A percentile compares a stretch with the other conserved stretches of the same genome.
phyloP scores from a whole-genome alignment of 306 rosid species.

The Rosa lucieae region DNA sequence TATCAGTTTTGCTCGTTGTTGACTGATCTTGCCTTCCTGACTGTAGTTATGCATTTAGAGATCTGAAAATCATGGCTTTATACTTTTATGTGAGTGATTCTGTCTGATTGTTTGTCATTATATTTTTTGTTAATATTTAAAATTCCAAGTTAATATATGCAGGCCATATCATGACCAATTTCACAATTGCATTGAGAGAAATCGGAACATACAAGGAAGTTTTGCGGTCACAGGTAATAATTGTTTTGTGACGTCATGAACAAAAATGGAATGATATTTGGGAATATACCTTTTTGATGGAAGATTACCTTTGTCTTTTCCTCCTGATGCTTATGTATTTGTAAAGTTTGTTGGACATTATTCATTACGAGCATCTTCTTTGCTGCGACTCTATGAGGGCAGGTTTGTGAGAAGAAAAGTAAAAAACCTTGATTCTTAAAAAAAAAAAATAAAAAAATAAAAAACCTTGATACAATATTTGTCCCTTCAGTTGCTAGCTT shows the following conservation, averaged over 20 bases:
- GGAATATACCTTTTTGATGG: neutral
- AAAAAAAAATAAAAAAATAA: neutral
- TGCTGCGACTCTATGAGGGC: neutral
- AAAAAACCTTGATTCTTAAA: neutral
- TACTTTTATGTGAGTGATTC: slow-evolving; percentile 6
- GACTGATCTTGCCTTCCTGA: neutral
- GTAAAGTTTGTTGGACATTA: neutral
- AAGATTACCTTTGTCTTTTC: neutral
- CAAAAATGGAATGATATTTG: neutral
- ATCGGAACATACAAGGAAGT: slow-evolving; percentile 91
- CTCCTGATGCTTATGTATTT: neutral
- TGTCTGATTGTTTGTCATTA: slow-evolving; percentile 8
- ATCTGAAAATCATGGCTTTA: neutral
- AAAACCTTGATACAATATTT: neutral
- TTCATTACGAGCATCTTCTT: neutral
- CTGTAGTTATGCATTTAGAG: neutral
- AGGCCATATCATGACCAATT: slow-evolving; percentile 92
- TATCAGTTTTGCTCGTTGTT: neutral
- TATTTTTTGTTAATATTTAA: neutral
- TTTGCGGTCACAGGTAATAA: slow-evolving; percentile 85
- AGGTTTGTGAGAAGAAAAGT: neutral
- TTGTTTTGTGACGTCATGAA: neutral
- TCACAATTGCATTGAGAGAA: slow-evolving; percentile 86
- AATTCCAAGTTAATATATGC: slow-evolving; percentile 14
- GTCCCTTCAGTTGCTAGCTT: neutral